Conservation (phyloP, 371 early-diverging fungal genomes). For the Neoconidiobolus thromboides region DNA sequence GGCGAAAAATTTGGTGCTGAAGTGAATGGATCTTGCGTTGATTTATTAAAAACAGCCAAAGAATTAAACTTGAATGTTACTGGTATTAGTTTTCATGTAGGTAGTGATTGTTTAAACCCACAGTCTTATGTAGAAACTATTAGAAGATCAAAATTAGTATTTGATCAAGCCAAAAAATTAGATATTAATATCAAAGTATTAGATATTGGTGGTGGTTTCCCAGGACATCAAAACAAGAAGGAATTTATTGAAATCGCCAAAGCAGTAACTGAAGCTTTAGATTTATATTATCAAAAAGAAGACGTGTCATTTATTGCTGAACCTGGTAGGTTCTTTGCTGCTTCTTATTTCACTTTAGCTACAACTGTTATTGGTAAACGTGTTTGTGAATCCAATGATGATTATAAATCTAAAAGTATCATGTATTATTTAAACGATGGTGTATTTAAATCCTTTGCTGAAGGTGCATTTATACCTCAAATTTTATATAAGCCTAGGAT, state of each 20-base stretch:
- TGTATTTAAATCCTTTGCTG: conserved; percentile 93
- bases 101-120: conserved; percentile 81
- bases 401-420: conserved; percentile 10
- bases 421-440: conserved; percentile 88
- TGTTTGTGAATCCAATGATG: conserved; percentile 6
- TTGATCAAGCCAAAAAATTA: conserved; percentile 54
- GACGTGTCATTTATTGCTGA: conserved; percentile 84
- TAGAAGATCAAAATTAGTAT: conserved; percentile 55
- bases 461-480: conserved; percentile 90
- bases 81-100: conserved; percentile 90
- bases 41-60: conserved; percentile 51
- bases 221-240: conserved; percentile 55
- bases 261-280: conserved; percentile 57
- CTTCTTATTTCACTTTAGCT: conserved; percentile 81
- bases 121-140: conserved; percentile 82
- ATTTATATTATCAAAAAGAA: conserved; percentile 43
- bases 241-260: conserved; percentile 55
- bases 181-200: conserved; percentile 65
- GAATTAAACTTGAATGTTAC: conserved; percentile 72
- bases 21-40: conserved; percentile 12
- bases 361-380: conserved; percentile 82
- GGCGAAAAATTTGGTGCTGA: not conserved
- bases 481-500: conserved; percentile 25
- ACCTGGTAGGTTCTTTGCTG: conserved; percentile 92
- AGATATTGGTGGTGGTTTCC: conserved; percentile 96